These are phyloP conservation scores for Orbilia ellipsospora DNA, from an alignment of 2,329 filamentous ascomycete genomes.

Conservation along the genomic window DNA sequence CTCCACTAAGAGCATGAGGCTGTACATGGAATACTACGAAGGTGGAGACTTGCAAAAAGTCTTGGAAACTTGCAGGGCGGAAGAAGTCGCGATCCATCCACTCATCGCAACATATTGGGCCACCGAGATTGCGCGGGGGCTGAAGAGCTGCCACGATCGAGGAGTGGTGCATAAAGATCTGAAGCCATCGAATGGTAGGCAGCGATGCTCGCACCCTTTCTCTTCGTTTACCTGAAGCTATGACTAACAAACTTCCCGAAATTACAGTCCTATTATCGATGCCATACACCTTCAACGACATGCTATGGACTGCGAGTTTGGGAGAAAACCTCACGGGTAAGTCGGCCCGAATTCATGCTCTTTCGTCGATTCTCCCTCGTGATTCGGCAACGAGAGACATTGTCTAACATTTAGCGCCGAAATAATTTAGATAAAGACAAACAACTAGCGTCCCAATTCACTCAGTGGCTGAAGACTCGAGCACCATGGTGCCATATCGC, in stretches of 20 bases:
- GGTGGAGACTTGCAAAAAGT: constrained; percentile 53
- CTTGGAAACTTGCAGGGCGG: constrained; percentile 44
- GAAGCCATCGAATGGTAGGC: constrained; percentile 53
- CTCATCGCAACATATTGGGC: constrained; percentile 52
- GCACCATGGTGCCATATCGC: constrained; percentile 53
- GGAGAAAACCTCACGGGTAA: constrained; percentile 50
- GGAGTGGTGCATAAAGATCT: constrained; percentile 52
- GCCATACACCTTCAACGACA: constrained; percentile 53
- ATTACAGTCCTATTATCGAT: constrained; percentile 44
- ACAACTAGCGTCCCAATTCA: constrained; percentile 47
- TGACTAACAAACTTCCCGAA: constrained; percentile 13
- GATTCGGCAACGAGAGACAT: constrained; percentile 20
- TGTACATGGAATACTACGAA: constrained; percentile 53
- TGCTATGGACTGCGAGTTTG: constrained; percentile 51
- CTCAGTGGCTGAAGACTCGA: constrained; percentile 52
- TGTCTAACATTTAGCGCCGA: constrained; percentile 32
- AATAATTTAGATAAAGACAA: constrained; percentile 48
- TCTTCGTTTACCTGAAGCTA: constrained; percentile 2
- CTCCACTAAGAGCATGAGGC: constrained; percentile 50
- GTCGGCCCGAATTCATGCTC: constrained; percentile 17
- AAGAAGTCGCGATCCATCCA: constrained; percentile 52
- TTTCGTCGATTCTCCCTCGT: constrained; percentile 4
- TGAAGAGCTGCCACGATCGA: constrained; percentile 50
- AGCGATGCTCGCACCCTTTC: not conserved
- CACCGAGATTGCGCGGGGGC: constrained; percentile 46